Evolutionary conservation across 2,329 filamentous ascomycete species (phyloP), one percentile per base, ranked within the genome.

Genomic region (Penicillium sp.): DNA sequence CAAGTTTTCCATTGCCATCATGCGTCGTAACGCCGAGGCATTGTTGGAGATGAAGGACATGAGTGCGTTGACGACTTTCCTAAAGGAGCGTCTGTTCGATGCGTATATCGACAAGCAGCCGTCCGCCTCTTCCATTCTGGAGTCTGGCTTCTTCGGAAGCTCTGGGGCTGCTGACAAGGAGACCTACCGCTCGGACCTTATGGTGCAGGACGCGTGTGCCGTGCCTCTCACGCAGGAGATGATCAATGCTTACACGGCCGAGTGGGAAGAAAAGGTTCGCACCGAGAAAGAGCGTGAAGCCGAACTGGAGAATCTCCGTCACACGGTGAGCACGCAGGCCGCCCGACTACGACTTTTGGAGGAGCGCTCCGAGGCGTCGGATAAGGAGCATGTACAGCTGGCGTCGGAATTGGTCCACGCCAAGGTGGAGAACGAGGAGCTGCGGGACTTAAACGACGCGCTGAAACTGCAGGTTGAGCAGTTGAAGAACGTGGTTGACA

Each of bases 111-210:
- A 99, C 76, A 90, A 92, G 68, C 86, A 92, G 7, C 95, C 95
- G 0, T 96, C 92, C 2, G 89, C 92, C n/a, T 92, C 88, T 53
- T 96, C 92, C 15, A 89, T 99, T 50, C 85, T 98, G 0, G 95
- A 99, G 75, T 96, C 92, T 45, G 95, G 95, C 14, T 99, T 99
- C 82, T 99, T 99, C 71, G 95, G 95, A 61, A 94, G 90, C 73
- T 94, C 92, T 25, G 92, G 91, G 37, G 88, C 88, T 66, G 85
- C 92, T 12, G 95, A 99, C 73, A 97, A 96, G 76, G 95, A 97
- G 73, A 87, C 99, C 6, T 99, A 99, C 75, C 88, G 93, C 52
- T 95, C 95, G 15, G 95, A 99, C 74, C 88, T 95, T 68, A 86
- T 99, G 61, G 91, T 99, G 14, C 90, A 90, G 61, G 95, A 99